A percentile compares a stretch with the other conserved stretches of the same genome.
Conservation (phyloP, 352 stramenopile genomes). For the Phytophthora melonis region DNA sequence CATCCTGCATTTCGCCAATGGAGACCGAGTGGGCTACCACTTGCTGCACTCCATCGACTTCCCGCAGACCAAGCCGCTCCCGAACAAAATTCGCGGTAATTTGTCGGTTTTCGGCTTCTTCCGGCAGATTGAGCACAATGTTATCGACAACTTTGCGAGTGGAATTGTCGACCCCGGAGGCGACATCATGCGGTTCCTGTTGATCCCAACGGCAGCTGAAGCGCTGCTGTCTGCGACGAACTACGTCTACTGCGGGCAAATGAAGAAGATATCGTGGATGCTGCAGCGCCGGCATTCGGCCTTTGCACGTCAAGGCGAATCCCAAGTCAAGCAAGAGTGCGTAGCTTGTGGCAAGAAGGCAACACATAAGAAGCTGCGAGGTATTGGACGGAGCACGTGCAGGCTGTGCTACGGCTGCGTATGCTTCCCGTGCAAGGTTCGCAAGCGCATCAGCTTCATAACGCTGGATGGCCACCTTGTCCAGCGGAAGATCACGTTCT, state of each 20-base stretch:
- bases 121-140: conserved; percentile 46
- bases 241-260: conserved; percentile 53
- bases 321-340: conserved; percentile 13
- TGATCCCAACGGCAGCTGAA: conserved; percentile 39
- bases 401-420: conserved; percentile 38
- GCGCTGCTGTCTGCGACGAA: conserved; percentile 37
- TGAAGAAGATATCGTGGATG: conserved; percentile 62
- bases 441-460: conserved; percentile 44
- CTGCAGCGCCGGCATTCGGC: conserved; percentile 22
- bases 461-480: conserved; percentile 29
- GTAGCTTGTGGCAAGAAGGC: conserved; percentile 37
- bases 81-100: conserved; percentile 40
- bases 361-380: conserved; percentile 14
- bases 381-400: conserved; percentile 32
- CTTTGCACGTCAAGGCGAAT: conserved; percentile 9
- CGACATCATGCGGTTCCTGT: conserved; percentile 37
- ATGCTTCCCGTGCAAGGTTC: conserved; percentile 35
- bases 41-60: conserved; percentile 58
- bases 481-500: conserved; percentile 47
- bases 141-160: conserved; percentile 50
- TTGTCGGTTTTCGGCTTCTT: conserved; percentile 54
- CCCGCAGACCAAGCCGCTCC: conserved; percentile 38
- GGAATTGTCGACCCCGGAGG: conserved; percentile 39
- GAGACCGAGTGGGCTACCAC: conserved; percentile 47
- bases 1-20: conserved; percentile 33